Evolutionary conservation across 2,329 filamentous ascomycete species (phyloP), one percentile per base, ranked within the genome.

Genomic region (Calonectria pteridis): DNA sequence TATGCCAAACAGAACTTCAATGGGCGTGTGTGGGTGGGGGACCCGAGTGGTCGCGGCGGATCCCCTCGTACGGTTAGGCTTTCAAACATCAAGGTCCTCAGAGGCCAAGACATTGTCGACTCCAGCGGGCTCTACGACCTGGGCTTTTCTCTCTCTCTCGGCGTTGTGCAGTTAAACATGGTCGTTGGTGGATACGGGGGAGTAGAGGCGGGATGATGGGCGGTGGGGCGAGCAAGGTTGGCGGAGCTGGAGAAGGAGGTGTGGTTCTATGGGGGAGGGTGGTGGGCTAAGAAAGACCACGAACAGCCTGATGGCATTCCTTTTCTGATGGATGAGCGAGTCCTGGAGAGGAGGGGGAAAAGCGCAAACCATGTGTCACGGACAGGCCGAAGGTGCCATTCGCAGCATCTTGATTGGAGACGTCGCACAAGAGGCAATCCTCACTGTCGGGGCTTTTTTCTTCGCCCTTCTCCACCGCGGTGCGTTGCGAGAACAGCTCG

Each of bases 81-180:
- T 63, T 66, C 62, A 69, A 46, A 55, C 70, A 72, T 72, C 70
- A 72, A 72, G 64, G 70, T 72, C 43, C 64, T 72, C 69, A 62
- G 59, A 59, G 33, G 70, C 70, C 70, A 72, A 72, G 70, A 51
- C 20, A 37, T 11, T n/a, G 23, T n/a, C 26, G 62, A 35, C 28
- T 50, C 23, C 43, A 51, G 55, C 31, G 35, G 35, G 5, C n/a
- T 23, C 43, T 23, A n/a, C n/a, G 9, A 23, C 16, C 46, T 16
- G 31, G 49, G n/a, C 7, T 31, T 46, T 71, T 35, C 31, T 23
- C 20, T 26, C n/a, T 62, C 35, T 40, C 55, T 62, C 35, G 26
- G 40, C 37, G 37, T 4, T 64, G 31, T 31, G 55, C n/a, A 26
- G 55, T 59, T 59, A 35, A 59, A 16, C 33, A 14, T 37, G 33